Conservation (phyloP, 2,329 filamentous ascomycete species). For the Neofusicoccum ribis region DNA sequence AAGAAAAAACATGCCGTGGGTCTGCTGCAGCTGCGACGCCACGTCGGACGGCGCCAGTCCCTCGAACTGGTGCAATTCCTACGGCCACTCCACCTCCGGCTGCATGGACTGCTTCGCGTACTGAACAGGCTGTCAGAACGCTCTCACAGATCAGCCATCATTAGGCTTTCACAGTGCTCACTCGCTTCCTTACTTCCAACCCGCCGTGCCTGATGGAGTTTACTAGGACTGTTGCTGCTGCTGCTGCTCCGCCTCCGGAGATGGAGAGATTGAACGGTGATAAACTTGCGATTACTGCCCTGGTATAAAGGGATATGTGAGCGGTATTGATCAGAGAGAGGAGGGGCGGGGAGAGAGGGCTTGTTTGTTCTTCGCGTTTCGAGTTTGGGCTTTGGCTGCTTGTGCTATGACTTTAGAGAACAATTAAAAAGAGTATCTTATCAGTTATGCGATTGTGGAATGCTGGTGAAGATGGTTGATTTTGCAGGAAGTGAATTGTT, state of each 20-base stretch:
- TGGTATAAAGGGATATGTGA: neutral
- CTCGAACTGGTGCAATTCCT: slow-evolving; percentile 1
- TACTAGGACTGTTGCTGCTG: neutral
- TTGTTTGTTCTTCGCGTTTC: too few species aligned
- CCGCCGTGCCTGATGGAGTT: neutral
- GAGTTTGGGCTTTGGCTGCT: too few species aligned
- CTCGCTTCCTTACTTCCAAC: too few species aligned
- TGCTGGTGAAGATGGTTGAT: too few species aligned
- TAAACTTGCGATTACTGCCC: neutral
- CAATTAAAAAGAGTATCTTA: too few species aligned
- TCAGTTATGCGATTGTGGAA: too few species aligned
- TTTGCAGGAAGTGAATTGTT: too few species aligned
- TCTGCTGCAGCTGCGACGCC: slow-evolving; percentile 1
- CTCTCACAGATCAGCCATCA: too few species aligned
- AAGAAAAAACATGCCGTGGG: neutral
- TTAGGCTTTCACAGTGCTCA: too few species aligned
- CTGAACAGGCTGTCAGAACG: neutral
- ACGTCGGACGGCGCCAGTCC: neutral
- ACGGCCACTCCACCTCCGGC: neutral
- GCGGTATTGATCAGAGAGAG: neutral
- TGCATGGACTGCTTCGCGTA: slow-evolving; percentile 13
- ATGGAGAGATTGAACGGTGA: neutral
- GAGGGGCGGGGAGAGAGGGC: too few species aligned
- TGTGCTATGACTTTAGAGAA: too few species aligned
- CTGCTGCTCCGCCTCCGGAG: neutral